Evolutionary conservation across 169 alveolate species (phyloP), one percentile per base, ranked within the genome.

Genomic region (Babesia bovis): DNA sequence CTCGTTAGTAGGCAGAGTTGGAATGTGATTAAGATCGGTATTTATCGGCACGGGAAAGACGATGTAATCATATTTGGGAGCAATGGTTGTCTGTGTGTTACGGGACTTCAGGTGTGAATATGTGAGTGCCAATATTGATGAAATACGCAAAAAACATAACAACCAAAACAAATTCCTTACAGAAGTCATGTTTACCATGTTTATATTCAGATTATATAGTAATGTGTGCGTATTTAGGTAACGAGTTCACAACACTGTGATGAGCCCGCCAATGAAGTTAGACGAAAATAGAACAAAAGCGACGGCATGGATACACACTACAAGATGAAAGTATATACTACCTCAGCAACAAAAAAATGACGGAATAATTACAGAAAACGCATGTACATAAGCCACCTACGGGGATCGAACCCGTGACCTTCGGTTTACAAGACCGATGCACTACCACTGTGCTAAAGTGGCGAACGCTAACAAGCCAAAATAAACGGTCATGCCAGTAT

Each of bases 381-480:
- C 0, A 17, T 21, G 3, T 25, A 40, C 32, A 85, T 41, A 36
- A 91, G 95, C 95, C 95, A 90, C 91, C 94, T 89, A 93, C 91
- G 95, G 94, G 95, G 94, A 89, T 91, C 91, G 95, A 91, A 91
- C 95, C 94, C 95, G 91, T 93, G 95, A 91, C 94, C 93, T 91
- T 84, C 90, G 93, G 95, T 89, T 91, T 91, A 91, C 95, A 91
- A 91, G 94, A 89, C 95, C 93, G 90, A 90, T 89, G 95, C 95
- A 91, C 92, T 91, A 70, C 95, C 95, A 87, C 95, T 91, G 88
- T 91, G 95, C 95, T 91, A 91, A 89, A 89, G 90, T 89, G 95
- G 95, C 95, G 47, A 58, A 47, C 32, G 17, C 17, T 6, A 47
- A 47, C 23, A 17, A 6, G 45, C 44, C 44, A 28, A 13, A 28